These are phyloP conservation scores for Gossypium lobatum DNA, from an alignment of 441 rosid genomes.

Conservation along the genomic window DNA sequence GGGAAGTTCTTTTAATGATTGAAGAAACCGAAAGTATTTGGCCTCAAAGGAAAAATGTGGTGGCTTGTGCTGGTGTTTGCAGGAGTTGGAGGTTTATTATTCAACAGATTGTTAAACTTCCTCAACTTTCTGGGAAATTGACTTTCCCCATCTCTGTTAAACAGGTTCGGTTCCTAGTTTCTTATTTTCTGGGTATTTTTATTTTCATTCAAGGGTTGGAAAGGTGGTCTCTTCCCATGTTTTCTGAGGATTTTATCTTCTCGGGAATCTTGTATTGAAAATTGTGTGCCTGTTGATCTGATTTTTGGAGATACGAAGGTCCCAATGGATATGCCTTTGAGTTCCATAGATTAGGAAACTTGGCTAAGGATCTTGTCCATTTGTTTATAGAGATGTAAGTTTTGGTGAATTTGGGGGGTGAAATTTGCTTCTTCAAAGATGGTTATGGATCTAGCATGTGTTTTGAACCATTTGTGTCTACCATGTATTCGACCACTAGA, in stretches of 20 bases:
- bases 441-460: background rate
- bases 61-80: slow-evolving; percentile 69
- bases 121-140: slow-evolving; percentile 46
- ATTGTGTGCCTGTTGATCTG: background rate
- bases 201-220: background rate
- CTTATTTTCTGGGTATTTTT: background rate
- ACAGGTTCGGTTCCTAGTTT: slow-evolving; percentile 34
- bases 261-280: background rate
- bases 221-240: background rate
- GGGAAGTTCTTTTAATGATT: slow-evolving; percentile 46
- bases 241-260: background rate
- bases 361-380: background rate
- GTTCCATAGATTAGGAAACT: background rate
- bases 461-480: slow-evolving; percentile 12
- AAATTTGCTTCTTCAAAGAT: background rate
- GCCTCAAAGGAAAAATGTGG: slow-evolving; percentile 50
- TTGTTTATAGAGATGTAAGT: background rate
- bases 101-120: slow-evolving; percentile 47
- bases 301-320: background rate
- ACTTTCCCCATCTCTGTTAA: slow-evolving; percentile 64
- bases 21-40: slow-evolving; percentile 44
- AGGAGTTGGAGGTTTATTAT: slow-evolving; percentile 45
- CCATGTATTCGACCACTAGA: background rate
- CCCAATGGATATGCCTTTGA: background rate
- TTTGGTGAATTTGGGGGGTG: background rate